These are phyloP conservation scores for Lichina pygmaea DNA, from an alignment of 495 filamentous ascomycete species.

Conservation along the genomic window DNA sequence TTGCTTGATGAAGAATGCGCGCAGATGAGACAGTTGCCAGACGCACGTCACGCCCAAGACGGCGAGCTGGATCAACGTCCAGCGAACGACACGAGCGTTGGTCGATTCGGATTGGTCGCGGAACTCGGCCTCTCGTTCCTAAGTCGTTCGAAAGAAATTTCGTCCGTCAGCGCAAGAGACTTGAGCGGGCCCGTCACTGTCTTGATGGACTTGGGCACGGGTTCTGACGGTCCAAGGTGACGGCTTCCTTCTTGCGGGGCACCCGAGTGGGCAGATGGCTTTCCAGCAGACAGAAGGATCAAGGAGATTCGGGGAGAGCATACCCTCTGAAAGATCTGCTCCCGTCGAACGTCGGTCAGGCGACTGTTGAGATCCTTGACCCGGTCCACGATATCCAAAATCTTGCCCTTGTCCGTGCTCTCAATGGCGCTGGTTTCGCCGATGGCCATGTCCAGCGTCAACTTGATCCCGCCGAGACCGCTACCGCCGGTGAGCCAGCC, in stretches of 20 bases:
- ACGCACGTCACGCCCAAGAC: slow-evolving; percentile 82
- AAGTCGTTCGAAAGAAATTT: not conserved
- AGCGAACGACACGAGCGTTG: slow-evolving; percentile 77
- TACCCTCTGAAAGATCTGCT: slow-evolving; percentile 93
- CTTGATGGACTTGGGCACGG: too few species aligned
- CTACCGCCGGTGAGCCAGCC: slow-evolving; percentile 42
- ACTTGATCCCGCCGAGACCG: slow-evolving; percentile 44
- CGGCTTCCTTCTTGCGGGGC: too few species aligned
- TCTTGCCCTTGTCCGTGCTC: slow-evolving; percentile 79
- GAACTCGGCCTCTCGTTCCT: slow-evolving; percentile 98
- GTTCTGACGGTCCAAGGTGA: too few species aligned
- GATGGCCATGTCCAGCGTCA: slow-evolving; percentile 79
- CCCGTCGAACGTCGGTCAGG: slow-evolving; percentile 67
- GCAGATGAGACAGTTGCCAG: slow-evolving; percentile 87
- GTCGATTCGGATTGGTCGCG: slow-evolving; percentile 87
- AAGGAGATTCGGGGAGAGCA: not conserved
- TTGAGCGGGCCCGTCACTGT: too few species aligned
- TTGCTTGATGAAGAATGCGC: slow-evolving; percentile 98
- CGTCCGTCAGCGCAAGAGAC: too few species aligned
- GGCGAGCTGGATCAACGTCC: slow-evolving; percentile 72
- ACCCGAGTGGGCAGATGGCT: too few species aligned
- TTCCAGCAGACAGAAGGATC: not conserved
- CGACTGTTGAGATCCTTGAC: slow-evolving; percentile 75
- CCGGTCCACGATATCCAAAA: slow-evolving; percentile 68
- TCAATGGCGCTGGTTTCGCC: slow-evolving; percentile 90